Conservation (phyloP, 305 asterid species). For the Plantago rigida region DNA sequence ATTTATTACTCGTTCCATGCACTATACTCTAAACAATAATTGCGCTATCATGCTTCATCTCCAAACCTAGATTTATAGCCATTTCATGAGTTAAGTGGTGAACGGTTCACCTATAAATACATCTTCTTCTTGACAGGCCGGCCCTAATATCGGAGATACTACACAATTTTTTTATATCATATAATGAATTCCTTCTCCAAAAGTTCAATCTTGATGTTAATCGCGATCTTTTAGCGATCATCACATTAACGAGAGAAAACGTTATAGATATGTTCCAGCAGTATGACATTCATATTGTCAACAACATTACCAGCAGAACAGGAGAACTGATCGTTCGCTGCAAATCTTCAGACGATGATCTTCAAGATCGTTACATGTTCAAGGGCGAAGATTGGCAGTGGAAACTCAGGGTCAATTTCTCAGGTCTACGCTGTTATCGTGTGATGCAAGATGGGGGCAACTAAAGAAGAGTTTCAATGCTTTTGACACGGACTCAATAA, state of each 20-base stretch:
- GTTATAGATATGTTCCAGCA: slow-evolving; percentile 28
- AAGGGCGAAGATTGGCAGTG: slow-evolving; percentile 32
- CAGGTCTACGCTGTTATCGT: slow-evolving; percentile 36
- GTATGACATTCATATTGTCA: slow-evolving; percentile 32
- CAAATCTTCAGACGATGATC: slow-evolving; percentile 39
- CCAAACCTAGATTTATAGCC: neutral
- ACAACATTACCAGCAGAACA: slow-evolving; percentile 15
- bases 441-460: slow-evolving; percentile 32
- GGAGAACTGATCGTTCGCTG: slow-evolving; percentile 25
- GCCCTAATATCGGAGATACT: neutral
- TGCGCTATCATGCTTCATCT: slow-evolving; percentile 1
- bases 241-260: slow-evolving; percentile 5
- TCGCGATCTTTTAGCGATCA: neutral
- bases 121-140: neutral
- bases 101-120: slow-evolving; percentile 18
- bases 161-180: neutral
- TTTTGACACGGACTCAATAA: slow-evolving; percentile 32
- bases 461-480: slow-evolving; percentile 22
- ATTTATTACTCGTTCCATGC: neutral
- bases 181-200: slow-evolving; percentile 9
- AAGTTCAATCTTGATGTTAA: neutral
- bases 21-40: neutral
- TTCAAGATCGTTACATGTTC: slow-evolving; percentile 32
- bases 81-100: slow-evolving; percentile 2
- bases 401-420: slow-evolving; percentile 39